Base-by-base conservation (phyloP, 345 rosid genomes). In the Barbarea vulgaris region DNA sequence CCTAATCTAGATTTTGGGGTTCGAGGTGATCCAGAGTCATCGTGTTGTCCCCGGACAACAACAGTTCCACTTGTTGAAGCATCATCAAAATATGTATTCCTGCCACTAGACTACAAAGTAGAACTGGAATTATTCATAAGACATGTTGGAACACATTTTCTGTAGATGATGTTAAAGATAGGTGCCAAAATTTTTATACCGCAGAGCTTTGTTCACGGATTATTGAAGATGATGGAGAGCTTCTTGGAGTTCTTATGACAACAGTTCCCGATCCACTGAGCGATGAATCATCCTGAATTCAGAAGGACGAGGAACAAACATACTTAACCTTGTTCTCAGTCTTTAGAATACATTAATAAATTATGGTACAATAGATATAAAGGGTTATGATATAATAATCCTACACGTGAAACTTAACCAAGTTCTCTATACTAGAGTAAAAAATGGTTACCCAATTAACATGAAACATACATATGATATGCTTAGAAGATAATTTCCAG, bases 1-100 rank as follows among this genome's bases (percentile, higher is more conserved):
- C 93, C 97, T 57, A 90, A 83, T 78, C 93, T 91, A 41, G 98
- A 94, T 81, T 86, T 91, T 62, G 96, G 91, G 69, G 96, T 90
- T 74, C 84, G 85, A 75, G 91, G 92, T 77, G 91, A 88, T 75
- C 85, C 96, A 68, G 80, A 78, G 74, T 90, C 98, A 77, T 87
- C 92, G 18, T 84, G 85, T 69, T 86, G 95, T 36, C 93, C 89
- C 34, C 89, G 96, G 36, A 87, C 73, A 69, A 94, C 93, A 75
- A 94, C 88, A 72, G 97, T 94, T 80, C 96, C 93, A 86, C 90
- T 88, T 39, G 90, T 75, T 81, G 96, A 91, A 82, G 87, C 87
- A 84, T 91, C 97, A 81, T 87, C 95, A 76, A 73, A 57, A 73
- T 89, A 83, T 64, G 88, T 67, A 70, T 77, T 73, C 60, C 81